Base-by-base conservation (phyloP, 768 basidiomycete genomes). In the Mycena albidolilacea region DNA sequence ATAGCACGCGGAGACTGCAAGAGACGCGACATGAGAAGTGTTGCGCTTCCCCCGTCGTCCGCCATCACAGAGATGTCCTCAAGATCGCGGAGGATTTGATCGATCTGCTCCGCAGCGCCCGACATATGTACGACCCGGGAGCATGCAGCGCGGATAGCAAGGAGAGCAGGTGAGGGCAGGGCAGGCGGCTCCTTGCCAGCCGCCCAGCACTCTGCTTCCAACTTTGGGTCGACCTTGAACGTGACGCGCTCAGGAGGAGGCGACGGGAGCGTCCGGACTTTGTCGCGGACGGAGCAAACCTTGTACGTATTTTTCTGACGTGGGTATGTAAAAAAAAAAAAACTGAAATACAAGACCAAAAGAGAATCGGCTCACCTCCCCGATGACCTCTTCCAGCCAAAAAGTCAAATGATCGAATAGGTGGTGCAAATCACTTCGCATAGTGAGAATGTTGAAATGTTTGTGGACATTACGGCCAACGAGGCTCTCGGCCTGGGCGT, bases 131-230 rank as follows among this genome's bases (percentile, higher is more conserved):
- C 75, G 30, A 78, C 77, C 30, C 77, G 75, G 0, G 77, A 77
- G 64, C 74, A 79, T 11, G 75, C 77, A 43, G 78, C 78, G 52
- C 75, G 78, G 48, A 79, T 75, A 57, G 77, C 78, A 35, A 78
- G 66, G 19, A 74, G 73, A 44, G 63, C 41, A 30, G 66, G 78
- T 11, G 71, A 67, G 23, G 78, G 78, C 15, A 76, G 64, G 43
- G 75, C 43, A 66, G 70, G 72, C 30, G 59, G 30, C 12, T 44
- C 15, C 7, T 10, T 61, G 30, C 35, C 39, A 6, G 64, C 44
- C 17, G 50, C 61, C 37, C 1, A 48, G 58, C 73, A 72, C 15
- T 38, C 66, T 38, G 64, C 61, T 15, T 65, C 68, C 21, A 71
- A 38, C 4, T 55, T 43, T n/a, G 70, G 67, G 54, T 69, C 73